A percentile compares a stretch with the other conserved stretches of the same genome.
Evolutionary conservation across 2,329 filamentous ascomycete genomes (phyloP).

Genomic region (Diaporthe sp.): DNA sequence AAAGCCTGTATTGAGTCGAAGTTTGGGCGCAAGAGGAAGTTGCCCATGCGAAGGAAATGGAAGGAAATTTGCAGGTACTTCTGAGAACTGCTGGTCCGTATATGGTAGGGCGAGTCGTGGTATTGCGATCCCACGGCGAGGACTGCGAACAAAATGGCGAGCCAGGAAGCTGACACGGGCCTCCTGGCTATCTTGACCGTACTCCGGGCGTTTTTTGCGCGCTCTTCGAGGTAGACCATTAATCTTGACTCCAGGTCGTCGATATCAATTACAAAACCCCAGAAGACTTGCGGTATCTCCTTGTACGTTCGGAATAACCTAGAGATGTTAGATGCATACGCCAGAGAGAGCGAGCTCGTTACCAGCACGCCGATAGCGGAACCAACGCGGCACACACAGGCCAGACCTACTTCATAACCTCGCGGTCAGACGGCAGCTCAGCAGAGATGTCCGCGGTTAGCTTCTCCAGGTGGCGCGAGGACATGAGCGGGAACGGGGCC

Average conservation of each 20-base stretch:
- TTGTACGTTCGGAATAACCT: slow-evolving; percentile 77
- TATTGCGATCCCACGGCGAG: slow-evolving; percentile 77
- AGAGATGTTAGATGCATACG: slow-evolving; percentile 24
- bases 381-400: slow-evolving; percentile 15
- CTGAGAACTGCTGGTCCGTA: slow-evolving; percentile 71
- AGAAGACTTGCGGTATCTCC: slow-evolving; percentile 76
- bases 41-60: slow-evolving; percentile 74
- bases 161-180: slow-evolving; percentile 74
- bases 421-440: slow-evolving; percentile 74
- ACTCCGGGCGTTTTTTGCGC: slow-evolving; percentile 65
- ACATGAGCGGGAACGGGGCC: slow-evolving; percentile 77
- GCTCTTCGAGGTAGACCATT: slow-evolving; percentile 75
- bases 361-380: neutral
- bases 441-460: slow-evolving; percentile 72
- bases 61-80: slow-evolving; percentile 75
- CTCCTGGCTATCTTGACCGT: slow-evolving; percentile 58
- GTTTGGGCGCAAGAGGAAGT: slow-evolving; percentile 74
- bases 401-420: slow-evolving; percentile 74
- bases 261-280: slow-evolving; percentile 77
- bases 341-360: neutral
- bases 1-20: slow-evolving; percentile 76
- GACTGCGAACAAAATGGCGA: slow-evolving; percentile 75
- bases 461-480: slow-evolving; percentile 70
- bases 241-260: slow-evolving; percentile 75
- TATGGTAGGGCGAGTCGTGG: slow-evolving; percentile 73